Evolutionary conservation across 768 basidiomycete genomes (phyloP), one percentile per base, ranked within the genome.

Genomic region (Panaeolus cyanescens): DNA sequence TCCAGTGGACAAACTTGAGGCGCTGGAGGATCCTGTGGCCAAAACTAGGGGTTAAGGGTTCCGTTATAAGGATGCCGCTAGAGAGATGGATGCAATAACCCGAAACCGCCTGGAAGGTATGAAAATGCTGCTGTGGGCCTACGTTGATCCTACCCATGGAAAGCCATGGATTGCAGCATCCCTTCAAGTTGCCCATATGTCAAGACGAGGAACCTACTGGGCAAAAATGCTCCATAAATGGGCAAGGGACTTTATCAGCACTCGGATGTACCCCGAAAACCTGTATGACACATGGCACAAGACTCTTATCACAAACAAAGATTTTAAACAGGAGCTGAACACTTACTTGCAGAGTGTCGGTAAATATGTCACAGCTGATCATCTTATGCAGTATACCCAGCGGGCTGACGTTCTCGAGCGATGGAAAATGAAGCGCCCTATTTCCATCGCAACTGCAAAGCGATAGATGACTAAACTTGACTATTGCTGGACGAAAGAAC

Each of bases 391-490:
- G 19, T 42, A 42, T 22, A 42, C 40, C 8, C 40, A 42, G 8
- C 40, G 20, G 6, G 8, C 7, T 2, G 40, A 42, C 5, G 20
- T 22, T 1, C 2, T 9, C 7, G 40, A 22, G 4, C 9, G 40
- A 1, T 42, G 40, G 40, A 59, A 61, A 17, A 61, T 57, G n/a
- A 69, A 56, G 40, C 64, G 64, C 54, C 60, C 62, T 1, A 69
- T 71, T 33, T 65, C 61, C 5, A 19, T 67, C 7, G 25, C 20
- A 17, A 71, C 68, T 28, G 71, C 70, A 1, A 45, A 59, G 19
- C 33, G 57, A 3, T 79, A 78, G 77, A 68, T 80, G 65, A 64
- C 61, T 2, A 58, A 45, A 5, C 60, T 79, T 54, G 70, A 59
- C 1, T 76, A 73, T 55, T 37, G 66, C 1, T 76, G 71, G 67